These are phyloP conservation scores for Zygnema circumcarinatum DNA, from an alignment of 139 green algal species.

Conservation along the genomic window DNA sequence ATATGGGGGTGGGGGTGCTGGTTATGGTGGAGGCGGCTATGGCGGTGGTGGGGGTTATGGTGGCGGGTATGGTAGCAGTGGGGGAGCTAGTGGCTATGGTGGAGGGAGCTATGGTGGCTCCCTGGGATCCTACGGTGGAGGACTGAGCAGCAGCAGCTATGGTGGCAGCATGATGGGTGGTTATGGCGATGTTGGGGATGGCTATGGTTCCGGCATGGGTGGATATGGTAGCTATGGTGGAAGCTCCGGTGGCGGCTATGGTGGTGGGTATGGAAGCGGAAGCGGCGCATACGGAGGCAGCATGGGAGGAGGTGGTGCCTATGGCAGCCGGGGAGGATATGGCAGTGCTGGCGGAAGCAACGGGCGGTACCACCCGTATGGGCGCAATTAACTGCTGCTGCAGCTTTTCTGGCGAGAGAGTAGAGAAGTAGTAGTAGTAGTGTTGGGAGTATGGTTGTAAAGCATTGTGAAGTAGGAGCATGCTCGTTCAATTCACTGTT, in stretches of 20 bases:
- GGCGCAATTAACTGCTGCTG: conserved; percentile 30
- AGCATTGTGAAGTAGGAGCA: too few relatives aligned
- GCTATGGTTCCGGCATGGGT: conserved; percentile 36
- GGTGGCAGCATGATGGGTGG: conserved; percentile 14
- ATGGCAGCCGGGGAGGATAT: conserved; percentile 34
- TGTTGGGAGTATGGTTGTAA: too few relatives aligned
- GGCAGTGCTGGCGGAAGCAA: conserved; percentile 26
- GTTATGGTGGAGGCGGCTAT: conserved; percentile 49
- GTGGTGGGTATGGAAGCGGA: conserved; percentile 16
- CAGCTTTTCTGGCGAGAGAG: too few relatives aligned
- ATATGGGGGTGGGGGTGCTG: conserved; percentile 18
- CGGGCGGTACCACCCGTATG: conserved; percentile 58
- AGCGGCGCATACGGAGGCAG: conserved; percentile 13
- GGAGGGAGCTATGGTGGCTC: conserved; percentile 43
- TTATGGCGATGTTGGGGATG: conserved; percentile 24
- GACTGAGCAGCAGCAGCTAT: background rate
- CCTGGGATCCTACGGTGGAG: conserved; percentile 41
- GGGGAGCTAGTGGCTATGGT: conserved; percentile 40
- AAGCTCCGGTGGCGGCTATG: conserved; percentile 14
- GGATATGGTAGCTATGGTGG: conserved; percentile 51
- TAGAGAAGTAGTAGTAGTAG: too few relatives aligned
- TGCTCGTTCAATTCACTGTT: too few relatives aligned
- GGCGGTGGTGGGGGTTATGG: conserved; percentile 30
- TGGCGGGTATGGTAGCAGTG: conserved; percentile 28
- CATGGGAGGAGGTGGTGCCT: conserved; percentile 20